Evolutionary conservation across 2,329 filamentous ascomycete genomes (phyloP).

Genomic region (Macrophomina pseudophaseolina): DNA sequence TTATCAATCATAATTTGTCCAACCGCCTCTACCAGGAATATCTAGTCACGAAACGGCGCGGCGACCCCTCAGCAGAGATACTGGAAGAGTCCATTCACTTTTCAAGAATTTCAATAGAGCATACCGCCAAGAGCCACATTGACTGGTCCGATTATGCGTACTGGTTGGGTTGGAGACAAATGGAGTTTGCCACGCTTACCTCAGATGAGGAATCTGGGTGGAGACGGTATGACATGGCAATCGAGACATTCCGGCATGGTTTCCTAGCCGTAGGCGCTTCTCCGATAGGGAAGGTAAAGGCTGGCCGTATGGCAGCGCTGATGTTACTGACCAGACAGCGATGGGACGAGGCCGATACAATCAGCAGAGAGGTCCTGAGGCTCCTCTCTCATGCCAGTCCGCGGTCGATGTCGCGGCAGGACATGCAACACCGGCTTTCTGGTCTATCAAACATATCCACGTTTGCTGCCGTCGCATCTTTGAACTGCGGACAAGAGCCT

Average conservation of each 20-base stretch:
- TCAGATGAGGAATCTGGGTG: not conserved
- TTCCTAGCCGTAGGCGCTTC: not conserved
- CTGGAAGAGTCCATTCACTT: too few species aligned
- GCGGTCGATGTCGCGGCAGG: constrained; percentile 21
- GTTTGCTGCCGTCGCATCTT: not conserved
- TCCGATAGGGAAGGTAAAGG: not conserved
- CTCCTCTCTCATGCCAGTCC: constrained; percentile 19
- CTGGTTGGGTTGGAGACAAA: not conserved
- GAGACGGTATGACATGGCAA: not conserved
- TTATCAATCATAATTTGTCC: not conserved
- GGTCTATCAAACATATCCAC: constrained; percentile 23
- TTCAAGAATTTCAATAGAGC: not conserved
- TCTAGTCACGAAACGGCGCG: not conserved
- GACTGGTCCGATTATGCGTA: constrained; percentile 20
- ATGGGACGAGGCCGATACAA: not conserved
- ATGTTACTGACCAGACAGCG: not conserved
- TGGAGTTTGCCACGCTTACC: not conserved
- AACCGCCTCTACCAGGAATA: not conserved
- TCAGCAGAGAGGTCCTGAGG: constrained; percentile 1
- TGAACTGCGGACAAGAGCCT: not conserved
- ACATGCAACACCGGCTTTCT: constrained; percentile 20
- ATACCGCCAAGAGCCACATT: not conserved
- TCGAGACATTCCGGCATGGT: not conserved
- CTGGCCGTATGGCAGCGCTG: not conserved
- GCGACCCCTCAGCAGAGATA: too few species aligned